phyloP scores from a whole-genome alignment of 768 basidiomycete species.

The Rhodocollybia butyracea region DNA sequence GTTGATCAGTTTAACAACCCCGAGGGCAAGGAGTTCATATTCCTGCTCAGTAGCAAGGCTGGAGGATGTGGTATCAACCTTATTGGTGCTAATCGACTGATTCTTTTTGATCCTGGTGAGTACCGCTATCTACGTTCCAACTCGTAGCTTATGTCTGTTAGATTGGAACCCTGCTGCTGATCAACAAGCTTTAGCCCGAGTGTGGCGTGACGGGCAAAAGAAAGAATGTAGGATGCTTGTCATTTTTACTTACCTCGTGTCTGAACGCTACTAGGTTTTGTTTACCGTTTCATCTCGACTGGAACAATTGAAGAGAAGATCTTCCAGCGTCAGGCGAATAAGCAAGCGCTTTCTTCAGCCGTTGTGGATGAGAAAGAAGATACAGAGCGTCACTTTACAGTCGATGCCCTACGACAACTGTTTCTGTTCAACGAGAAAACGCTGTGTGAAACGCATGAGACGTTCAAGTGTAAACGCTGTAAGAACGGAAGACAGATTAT shows the following conservation, averaged over 20 bases:
- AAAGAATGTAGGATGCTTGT: constrained; percentile 79
- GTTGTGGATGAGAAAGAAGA: constrained; percentile 98
- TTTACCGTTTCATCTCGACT: constrained; percentile 96
- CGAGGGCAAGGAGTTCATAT: constrained; percentile 89
- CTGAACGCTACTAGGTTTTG: constrained; percentile 63
- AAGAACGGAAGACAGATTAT: constrained; percentile 78
- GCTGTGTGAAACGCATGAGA: constrained; percentile 92
- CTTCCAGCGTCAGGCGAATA: constrained; percentile 94
- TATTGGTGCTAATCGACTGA: constrained; percentile 93
- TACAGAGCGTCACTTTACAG: constrained; percentile 90
- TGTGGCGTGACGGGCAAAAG: constrained; percentile 99
- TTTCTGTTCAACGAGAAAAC: constrained; percentile 90
- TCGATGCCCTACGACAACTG: constrained; percentile 83
- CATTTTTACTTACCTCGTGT: background rate
- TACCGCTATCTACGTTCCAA: background rate
- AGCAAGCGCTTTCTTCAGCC: constrained; percentile 95
- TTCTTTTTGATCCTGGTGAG: constrained; percentile 91
- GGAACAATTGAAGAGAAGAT: constrained; percentile 99
- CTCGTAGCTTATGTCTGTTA: constrained; percentile 24
- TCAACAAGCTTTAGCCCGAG: constrained; percentile 96
- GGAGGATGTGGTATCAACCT: constrained; percentile 97
- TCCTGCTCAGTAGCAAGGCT: constrained; percentile 92
- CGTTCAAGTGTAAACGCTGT: constrained; percentile 95
- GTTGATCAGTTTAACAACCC: constrained; percentile 97
- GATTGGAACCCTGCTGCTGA: constrained; percentile 99